Percentiles rank a stretch among this genome's conserved stretches.
Conservation (phyloP, 139 green algal species). For the Asterochloris sp. region DNA sequence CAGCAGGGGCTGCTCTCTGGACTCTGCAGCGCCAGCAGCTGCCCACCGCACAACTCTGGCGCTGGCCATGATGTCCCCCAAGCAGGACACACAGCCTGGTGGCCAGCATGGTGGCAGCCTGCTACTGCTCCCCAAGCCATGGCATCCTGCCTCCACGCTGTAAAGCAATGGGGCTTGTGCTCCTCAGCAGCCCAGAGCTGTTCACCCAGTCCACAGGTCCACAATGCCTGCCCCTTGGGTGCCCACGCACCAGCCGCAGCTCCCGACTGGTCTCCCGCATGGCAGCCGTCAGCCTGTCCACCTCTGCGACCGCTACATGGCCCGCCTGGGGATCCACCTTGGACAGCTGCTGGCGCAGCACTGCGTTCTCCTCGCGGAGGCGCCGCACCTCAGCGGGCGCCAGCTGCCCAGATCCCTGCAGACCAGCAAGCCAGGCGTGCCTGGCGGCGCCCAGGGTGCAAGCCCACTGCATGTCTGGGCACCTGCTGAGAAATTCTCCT, state of each 20-base stretch:
- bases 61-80: neutral
- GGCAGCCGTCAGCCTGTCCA: slow-evolving; percentile 21
- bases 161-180: too few relatives aligned
- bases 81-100: neutral
- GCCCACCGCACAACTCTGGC: neutral
- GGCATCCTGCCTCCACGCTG: neutral
- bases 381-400: slow-evolving; percentile 39
- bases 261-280: slow-evolving; percentile 42
- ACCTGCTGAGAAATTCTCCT: too few relatives aligned
- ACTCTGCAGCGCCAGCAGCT: too few relatives aligned
- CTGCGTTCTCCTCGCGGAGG: slow-evolving; percentile 61
- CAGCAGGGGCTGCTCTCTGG: neutral
- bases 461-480: too few relatives aligned
- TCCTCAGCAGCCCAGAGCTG: too few relatives aligned
- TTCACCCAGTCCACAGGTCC: too few relatives aligned
- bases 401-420: neutral
- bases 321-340: slow-evolving; percentile 2
- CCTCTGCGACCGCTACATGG: neutral
- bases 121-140: neutral
- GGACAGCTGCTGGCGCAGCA: slow-evolving; percentile 39
- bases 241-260: slow-evolving; percentile 32
- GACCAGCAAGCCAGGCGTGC: neutral
- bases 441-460: too few relatives aligned
- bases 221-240: too few relatives aligned
- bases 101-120: neutral